Conservation (phyloP, 768 basidiomycete species). For the Boletellus sp. region DNA sequence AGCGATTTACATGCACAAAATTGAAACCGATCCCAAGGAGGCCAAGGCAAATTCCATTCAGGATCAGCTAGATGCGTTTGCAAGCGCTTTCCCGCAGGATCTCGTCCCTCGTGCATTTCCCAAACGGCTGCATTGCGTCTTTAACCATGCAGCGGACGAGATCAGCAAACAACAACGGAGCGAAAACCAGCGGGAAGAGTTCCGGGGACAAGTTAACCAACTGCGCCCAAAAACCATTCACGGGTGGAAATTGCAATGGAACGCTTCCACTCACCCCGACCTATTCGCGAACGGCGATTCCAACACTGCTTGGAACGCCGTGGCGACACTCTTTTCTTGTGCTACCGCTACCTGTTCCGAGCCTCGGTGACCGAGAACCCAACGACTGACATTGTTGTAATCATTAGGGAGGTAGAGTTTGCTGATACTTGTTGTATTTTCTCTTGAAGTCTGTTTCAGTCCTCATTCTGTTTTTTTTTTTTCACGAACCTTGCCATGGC, state of each 20-base stretch:
- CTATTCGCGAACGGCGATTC: not conserved
- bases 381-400: no score
- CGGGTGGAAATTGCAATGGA: not conserved
- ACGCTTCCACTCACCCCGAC: not conserved
- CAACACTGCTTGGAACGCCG: slow-evolving; percentile 12
- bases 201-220: not conserved
- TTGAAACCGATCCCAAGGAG: not conserved
- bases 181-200: rapidly evolving
- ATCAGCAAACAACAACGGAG: not conserved
- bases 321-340: slow-evolving; percentile 8
- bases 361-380: no score
- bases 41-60: not conserved
- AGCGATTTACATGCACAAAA: slow-evolving; percentile 13
- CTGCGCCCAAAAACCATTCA: not conserved
- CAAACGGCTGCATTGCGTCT: slow-evolving; percentile 3
- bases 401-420: no score
- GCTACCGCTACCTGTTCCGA: no score
- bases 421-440: no score
- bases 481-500: no score
- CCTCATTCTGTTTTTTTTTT: no score
- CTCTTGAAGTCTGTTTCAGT: no score
- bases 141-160: not conserved
- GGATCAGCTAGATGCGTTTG: slow-evolving; percentile 7
- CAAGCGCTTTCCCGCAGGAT: slow-evolving; percentile 1
- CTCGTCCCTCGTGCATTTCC: not conserved